Evolutionary conservation across 805 yeast genomes (phyloP), one percentile per base, ranked within the genome.

Genomic region (Saccharomycopsis babjevae): DNA sequence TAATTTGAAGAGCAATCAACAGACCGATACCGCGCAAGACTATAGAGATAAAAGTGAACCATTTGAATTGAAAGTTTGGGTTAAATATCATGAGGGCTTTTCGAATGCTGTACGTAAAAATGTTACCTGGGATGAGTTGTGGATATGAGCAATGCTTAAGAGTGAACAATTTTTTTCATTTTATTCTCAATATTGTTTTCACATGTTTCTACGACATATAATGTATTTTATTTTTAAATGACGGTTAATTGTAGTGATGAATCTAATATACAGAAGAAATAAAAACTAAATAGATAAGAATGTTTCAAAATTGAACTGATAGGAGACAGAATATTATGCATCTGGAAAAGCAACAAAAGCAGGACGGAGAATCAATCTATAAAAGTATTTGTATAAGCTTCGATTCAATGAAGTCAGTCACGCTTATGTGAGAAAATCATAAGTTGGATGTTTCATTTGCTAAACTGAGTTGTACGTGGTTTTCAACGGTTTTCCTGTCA

Each of bases 21-120:
- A 15, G 13, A 38, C 16, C 7, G 43, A 28, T 11, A 28, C 25
- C 13, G 13, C 25, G 7, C 6, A n/a, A 4, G 40, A 58, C 15
- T 2, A 54, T 25, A 25, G 52, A 36, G 20, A 15, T 38, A 20
- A 20, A 10, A 30, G 15, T 18, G 16, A 34, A 28, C 42, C 65
- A 30, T 66, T 69, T 25, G 74, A 64, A 50, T 68, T 71, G 36
- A 74, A 83, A 67, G 78, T 83, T 55, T 91, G 97, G 97, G 88
- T 91, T n/a, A 89, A 87, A 68, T 90, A 85, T 69, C 88, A 87
- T 65, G 97, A 91, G 72, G 97, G 97, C 0, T 91, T 86, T 68
- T 88, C 96, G 5, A 87, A 89, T 71, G 97, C 97, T 0, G 97
- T 91, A 1, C 74, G 96, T 39, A 89, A 89, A 68, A 88, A 85